Evolutionary conservation across 805 yeast species (phyloP).

Genomic region (Kuraishia cidri): DNA sequence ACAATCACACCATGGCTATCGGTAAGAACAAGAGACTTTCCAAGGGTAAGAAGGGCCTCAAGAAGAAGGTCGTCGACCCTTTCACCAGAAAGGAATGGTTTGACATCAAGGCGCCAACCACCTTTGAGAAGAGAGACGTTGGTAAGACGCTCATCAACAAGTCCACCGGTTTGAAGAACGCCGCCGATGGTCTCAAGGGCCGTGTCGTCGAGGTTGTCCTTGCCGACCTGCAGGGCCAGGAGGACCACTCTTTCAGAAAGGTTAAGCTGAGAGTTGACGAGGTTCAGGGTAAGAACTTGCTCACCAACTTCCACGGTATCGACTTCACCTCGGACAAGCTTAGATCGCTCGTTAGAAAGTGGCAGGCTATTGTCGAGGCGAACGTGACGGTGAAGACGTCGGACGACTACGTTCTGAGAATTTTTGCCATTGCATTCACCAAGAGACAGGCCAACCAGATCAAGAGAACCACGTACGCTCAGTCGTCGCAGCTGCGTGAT

Average conservation of each 20-base stretch:
- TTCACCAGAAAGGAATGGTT: conserved; percentile 99
- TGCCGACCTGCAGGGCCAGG: conserved; percentile 97
- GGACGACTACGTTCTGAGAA: conserved; percentile 94
- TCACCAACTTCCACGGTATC: conserved; percentile 99
- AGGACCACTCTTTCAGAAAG: conserved; percentile 98
- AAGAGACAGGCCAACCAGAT: conserved; percentile 95
- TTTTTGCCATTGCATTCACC: conserved; percentile 97
- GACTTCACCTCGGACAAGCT: conserved; percentile 97
- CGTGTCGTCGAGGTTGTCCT: conserved; percentile 93
- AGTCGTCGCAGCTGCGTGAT: conserved; percentile 94
- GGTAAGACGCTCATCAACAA: conserved; percentile 98
- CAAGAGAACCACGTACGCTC: conserved; percentile 97
- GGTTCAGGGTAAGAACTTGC: conserved; percentile 96
- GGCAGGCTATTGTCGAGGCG: conserved; percentile 98
- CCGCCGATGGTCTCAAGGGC: conserved; percentile 97
- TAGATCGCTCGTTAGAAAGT: conserved; percentile 96
- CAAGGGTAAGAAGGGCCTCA: conserved; percentile 92
- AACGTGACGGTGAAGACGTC: conserved; percentile 97
- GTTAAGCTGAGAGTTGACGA: conserved; percentile 96
- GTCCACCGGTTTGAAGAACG: conserved; percentile 96
- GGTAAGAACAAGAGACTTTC: conserved; percentile 71
- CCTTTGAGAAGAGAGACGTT: conserved; percentile 96
- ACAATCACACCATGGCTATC: conserved; percentile 45
- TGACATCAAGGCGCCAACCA: conserved; percentile 97
- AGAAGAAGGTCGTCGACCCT: conserved; percentile 99